Evolutionary conservation across 176 grass and related monocot genomes (phyloP).

Genomic region (Triticum dicoccoides): DNA sequence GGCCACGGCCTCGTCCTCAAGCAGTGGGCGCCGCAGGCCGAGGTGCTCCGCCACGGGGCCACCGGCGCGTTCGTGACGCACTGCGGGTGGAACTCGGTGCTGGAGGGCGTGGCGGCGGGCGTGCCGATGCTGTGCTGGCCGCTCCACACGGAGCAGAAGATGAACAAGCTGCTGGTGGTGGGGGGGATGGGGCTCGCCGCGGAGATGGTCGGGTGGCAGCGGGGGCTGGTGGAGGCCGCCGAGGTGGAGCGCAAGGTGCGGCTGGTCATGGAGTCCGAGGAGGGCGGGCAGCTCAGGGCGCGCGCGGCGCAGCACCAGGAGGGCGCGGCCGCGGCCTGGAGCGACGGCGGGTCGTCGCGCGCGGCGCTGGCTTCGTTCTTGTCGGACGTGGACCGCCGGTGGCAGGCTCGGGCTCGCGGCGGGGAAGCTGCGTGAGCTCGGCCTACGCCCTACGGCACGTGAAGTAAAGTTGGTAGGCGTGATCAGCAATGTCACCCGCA

Average conservation of each 20-base stretch:
- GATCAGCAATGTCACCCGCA: background rate
- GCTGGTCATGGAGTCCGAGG: background rate
- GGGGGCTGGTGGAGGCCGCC: background rate
- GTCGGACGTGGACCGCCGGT: background rate
- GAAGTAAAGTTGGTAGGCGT: background rate
- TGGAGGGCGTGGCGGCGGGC: slow-evolving; percentile 28
- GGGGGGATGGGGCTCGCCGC: slow-evolving; percentile 22
- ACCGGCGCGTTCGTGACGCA: slow-evolving; percentile 46
- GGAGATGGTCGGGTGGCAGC: slow-evolving; percentile 17
- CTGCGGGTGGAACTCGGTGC: slow-evolving; percentile 47
- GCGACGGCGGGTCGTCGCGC: background rate
- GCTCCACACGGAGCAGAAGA: slow-evolving; percentile 38
- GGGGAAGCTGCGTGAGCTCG: background rate
- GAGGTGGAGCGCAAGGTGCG: slow-evolving; percentile 33
- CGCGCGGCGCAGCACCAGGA: background rate
- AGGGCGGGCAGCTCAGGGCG: background rate
- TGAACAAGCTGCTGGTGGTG: slow-evolving; percentile 58
- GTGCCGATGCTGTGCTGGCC: slow-evolving; percentile 49
- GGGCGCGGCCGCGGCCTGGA: background rate
- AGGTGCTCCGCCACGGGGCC: slow-evolving; percentile 27
- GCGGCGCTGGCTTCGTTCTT: background rate
- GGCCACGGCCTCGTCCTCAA: slow-evolving; percentile 30
- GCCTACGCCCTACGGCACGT: background rate
- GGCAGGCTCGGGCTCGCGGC: background rate
- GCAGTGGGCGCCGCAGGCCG: slow-evolving; percentile 53